Base-by-base conservation (phyloP, 2,329 filamentous ascomycete genomes). In the Fusarium ramigenum region DNA sequence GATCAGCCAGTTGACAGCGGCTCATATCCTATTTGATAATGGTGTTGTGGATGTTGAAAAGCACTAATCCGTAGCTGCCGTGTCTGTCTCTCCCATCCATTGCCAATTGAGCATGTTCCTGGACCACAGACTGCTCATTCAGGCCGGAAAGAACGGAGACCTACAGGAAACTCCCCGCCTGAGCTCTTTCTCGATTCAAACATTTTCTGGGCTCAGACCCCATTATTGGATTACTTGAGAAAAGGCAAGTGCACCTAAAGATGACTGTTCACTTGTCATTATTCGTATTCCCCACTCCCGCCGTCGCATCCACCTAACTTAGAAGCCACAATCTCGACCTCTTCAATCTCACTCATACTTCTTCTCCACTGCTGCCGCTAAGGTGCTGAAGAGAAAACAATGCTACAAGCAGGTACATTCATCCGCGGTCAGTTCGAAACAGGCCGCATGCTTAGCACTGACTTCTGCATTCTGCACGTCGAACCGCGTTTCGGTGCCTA, bases 1-100 rank as follows among this genome's bases (percentile, higher is more conserved):
- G 63, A 60, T 47, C 39, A 71, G 54, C 66, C 59, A 74, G 54
- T 74, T 60, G 58, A 73, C 61, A 70, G 58, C 58, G 66, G 58
- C 54, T 67, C 58, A 58, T 71, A 59, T 73, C 70, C 58, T 57
- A 60, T 62, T 66, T 62, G 49, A 56, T 42, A 30, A 57, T 52
- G 63, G 63, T 44, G 53, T 37, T 53, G 42, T 49, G 37, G 56
- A 42, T 28, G 42, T 61, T 28, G 49, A 57, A 61, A 59, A 53
- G 58, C 39, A 54, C 58, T 46, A 63, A 65, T 36, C 52, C 50
- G 53, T 66, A 66, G 66, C 43, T 72, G 47, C 56, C 43, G 62
- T 60, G 32, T 47, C 43, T 49, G 49, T 37, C 62, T 64, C 44
- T 21, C 15, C 34, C 34, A 34, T 14, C 32, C 32, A 34, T 36